These are phyloP conservation scores for Aspergillus sparsus DNA, from an alignment of 495 filamentous ascomycete species.

Conservation along the genomic window DNA sequence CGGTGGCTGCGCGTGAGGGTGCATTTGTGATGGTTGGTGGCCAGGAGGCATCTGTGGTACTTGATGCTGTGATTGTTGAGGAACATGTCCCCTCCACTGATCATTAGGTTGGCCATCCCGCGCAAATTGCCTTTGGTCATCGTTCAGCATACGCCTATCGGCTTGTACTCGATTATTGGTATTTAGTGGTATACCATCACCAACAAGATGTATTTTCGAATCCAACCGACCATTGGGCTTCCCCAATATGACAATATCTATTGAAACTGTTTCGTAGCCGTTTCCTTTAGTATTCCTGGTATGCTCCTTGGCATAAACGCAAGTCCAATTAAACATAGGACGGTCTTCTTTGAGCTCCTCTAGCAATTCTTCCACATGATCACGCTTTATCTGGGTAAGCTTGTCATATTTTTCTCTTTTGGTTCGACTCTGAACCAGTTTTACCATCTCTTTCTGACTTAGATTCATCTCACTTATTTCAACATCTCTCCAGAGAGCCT, in stretches of 20 bases:
- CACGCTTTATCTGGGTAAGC: constrained; percentile 29
- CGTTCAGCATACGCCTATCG: neutral
- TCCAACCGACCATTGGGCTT: constrained; percentile 24
- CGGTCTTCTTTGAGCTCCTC: constrained; percentile 31
- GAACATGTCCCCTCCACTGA: constrained; percentile 1
- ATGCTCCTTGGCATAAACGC: constrained; percentile 39
- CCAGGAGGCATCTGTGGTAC: neutral
- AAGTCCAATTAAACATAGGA: constrained; percentile 37
- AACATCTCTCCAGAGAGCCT: constrained; percentile 33
- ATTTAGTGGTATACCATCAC: neutral
- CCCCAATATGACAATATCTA: constrained; percentile 42
- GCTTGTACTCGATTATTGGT: constrained; percentile 9
- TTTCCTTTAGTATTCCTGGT: constrained; percentile 30
- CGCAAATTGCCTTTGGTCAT: constrained; percentile 10
- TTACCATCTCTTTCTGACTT: constrained; percentile 31
- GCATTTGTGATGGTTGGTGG: constrained; percentile 1
- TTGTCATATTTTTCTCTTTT: constrained; percentile 40
- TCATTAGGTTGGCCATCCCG: neutral
- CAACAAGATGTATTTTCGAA: constrained; percentile 19
- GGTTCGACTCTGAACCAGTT: constrained; percentile 35
- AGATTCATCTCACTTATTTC: constrained; percentile 34
- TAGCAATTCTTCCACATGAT: constrained; percentile 39
- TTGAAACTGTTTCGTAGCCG: constrained; percentile 37
- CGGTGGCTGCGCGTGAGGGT: neutral
- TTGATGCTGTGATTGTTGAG: constrained; percentile 4